Conservation (phyloP, 192 early-diverging fungal species). For the Coemansia aciculifera region DNA sequence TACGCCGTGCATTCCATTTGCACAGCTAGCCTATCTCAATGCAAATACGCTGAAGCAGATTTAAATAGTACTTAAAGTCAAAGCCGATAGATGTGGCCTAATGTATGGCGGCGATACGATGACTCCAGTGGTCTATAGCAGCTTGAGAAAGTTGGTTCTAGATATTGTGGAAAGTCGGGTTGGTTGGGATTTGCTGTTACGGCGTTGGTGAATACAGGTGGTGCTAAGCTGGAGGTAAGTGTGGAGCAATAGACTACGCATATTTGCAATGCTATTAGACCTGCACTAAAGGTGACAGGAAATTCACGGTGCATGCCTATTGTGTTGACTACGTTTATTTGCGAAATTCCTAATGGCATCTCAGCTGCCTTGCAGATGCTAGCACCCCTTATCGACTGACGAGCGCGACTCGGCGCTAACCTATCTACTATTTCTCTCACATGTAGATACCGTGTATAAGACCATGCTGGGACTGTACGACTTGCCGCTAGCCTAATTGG, state of each 20-base stretch:
- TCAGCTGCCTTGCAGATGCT: slow-evolving; percentile 76
- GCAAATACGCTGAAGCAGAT: too few species aligned
- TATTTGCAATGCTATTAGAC: slow-evolving; percentile 70
- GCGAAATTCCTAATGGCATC: slow-evolving; percentile 76
- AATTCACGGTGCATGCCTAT: slow-evolving; percentile 69
- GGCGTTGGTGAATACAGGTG: slow-evolving; percentile 39
- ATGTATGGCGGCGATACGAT: too few species aligned
- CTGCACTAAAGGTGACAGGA: slow-evolving; percentile 57
- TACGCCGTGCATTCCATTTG: background rate
- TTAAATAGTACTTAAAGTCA: too few species aligned
- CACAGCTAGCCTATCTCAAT: too few species aligned
- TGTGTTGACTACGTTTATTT: slow-evolving; percentile 83
- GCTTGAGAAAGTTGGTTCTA: too few species aligned
- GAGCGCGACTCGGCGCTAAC: slow-evolving; percentile 84
- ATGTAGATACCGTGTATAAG: slow-evolving; percentile 85
- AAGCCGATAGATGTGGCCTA: too few species aligned
- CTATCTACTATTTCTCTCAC: slow-evolving; percentile 88
- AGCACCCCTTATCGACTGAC: slow-evolving; percentile 31
- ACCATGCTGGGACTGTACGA: slow-evolving; percentile 95
- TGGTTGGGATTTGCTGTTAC: slow-evolving; percentile 82
- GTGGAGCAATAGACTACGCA: slow-evolving; percentile 82
- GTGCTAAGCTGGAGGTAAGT: slow-evolving; percentile 16
- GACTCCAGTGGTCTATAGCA: too few species aligned
- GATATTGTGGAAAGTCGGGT: slow-evolving; percentile 48
- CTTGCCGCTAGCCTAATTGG: slow-evolving; percentile 86